phyloP scores from a whole-genome alignment of 2,329 filamentous ascomycete genomes.

The Colletotrichum tropicicola region DNA sequence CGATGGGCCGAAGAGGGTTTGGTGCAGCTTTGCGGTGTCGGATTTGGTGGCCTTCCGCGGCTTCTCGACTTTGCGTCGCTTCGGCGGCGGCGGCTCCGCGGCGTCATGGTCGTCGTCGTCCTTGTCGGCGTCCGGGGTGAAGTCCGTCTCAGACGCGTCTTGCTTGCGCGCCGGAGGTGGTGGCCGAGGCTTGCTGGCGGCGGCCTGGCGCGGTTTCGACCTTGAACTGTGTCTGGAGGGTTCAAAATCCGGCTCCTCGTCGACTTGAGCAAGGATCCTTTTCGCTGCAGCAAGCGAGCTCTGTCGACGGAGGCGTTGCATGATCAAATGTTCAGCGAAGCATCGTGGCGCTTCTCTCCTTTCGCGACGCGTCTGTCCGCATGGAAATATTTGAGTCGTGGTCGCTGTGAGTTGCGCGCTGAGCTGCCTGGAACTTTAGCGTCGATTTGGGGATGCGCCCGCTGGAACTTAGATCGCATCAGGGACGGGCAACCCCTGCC shows the following conservation, averaged over 20 bases:
- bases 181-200: neutral
- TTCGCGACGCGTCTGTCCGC: too few relatives aligned
- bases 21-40: neutral
- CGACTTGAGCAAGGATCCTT: slow-evolving; percentile 18
- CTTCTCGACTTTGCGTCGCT: slow-evolving; percentile 2
- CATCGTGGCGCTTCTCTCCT: too few relatives aligned
- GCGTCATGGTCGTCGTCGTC: neutral
- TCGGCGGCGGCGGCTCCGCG: neutral
- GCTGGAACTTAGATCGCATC: slow-evolving; percentile 10
- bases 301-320: slow-evolving; percentile 22
- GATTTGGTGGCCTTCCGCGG: slow-evolving; percentile 5
- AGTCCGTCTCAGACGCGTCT: slow-evolving; percentile 28
- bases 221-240: neutral
- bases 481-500: neutral
- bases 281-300: slow-evolving; percentile 28
- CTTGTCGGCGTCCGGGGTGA: neutral
- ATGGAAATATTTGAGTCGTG: too few relatives aligned
- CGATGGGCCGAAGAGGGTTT: neutral
- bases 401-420: neutral
- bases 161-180: neutral
- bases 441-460: neutral
- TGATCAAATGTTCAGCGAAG: too few relatives aligned
- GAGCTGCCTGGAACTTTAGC: neutral
- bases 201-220: neutral
- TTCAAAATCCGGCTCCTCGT: slow-evolving; percentile 15